These are phyloP conservation scores for Monascus purpureus DNA, from an alignment of 495 filamentous ascomycete species.

Conservation along the genomic window DNA sequence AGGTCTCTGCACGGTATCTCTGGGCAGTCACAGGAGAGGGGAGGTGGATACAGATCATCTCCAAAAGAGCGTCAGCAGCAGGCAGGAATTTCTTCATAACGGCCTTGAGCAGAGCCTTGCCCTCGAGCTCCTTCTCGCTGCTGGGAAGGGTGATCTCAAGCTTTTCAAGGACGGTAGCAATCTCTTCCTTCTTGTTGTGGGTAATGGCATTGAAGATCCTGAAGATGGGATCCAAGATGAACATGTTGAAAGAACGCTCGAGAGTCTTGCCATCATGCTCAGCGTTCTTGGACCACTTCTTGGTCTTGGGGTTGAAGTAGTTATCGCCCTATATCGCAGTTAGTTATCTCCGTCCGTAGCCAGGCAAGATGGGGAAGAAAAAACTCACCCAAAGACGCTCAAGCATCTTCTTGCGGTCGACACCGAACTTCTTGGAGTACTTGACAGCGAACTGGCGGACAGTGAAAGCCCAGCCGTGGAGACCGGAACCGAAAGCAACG, in stretches of 20 bases:
- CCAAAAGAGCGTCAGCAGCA: conserved; percentile 91
- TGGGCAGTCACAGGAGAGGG: conserved; percentile 93
- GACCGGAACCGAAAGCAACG: conserved; percentile 97
- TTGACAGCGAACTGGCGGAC: conserved; percentile 92
- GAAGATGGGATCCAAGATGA: conserved; percentile 99
- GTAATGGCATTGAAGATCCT: conserved; percentile 88
- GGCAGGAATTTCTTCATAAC: conserved; percentile 98
- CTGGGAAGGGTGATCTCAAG: conserved; percentile 74
- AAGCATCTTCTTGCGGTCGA: conserved; percentile 99
- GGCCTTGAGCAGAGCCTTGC: conserved; percentile 92
- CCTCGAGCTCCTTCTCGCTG: conserved; percentile 88
- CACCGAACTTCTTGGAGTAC: conserved; percentile 99
- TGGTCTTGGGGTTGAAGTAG: conserved; percentile 99
- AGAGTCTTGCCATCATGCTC: conserved; percentile 72
- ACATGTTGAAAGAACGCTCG: conserved; percentile 97
- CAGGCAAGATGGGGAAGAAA: too few species aligned
- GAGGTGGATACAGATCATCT: conserved; percentile 99
- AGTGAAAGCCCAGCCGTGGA: conserved; percentile 99
- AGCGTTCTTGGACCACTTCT: conserved; percentile 92
- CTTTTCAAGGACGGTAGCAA: conserved; percentile 69
- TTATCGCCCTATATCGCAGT: conserved; percentile 63
- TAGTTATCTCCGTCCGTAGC: conserved; percentile 4
- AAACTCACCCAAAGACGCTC: conserved; percentile 88
- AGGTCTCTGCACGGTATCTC: conserved; percentile 94
- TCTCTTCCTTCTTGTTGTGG: conserved; percentile 98